These are phyloP conservation scores for Termitomyces sp. DNA, from an alignment of 768 basidiomycete genomes.

Conservation along the genomic window DNA sequence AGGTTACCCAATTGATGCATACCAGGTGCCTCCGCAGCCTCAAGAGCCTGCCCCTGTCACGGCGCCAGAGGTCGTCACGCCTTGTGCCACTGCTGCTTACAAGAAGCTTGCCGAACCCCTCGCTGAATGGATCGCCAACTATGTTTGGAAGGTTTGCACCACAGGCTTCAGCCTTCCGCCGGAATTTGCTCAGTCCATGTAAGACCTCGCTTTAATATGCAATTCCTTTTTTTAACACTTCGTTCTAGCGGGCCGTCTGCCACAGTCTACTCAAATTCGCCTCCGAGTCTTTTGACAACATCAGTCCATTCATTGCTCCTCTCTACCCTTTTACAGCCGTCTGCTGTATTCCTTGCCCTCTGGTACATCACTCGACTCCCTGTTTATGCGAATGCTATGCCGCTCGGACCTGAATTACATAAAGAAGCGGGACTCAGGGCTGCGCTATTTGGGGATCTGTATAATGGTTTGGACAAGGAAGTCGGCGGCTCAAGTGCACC, in stretches of 20 bases:
- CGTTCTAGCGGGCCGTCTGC: conserved; percentile 22
- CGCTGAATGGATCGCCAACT: conserved; percentile 73
- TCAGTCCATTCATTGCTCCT: conserved; percentile 70
- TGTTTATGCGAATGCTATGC: conserved; percentile 52
- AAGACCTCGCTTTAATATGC: conserved; percentile 18
- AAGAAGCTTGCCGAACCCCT: conserved; percentile 73
- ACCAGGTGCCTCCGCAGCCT: conserved; percentile 22
- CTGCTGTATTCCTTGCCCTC: conserved; percentile 69
- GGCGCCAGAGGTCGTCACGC: conserved; percentile 38
- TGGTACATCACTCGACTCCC: conserved; percentile 83
- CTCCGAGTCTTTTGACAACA: conserved; percentile 49
- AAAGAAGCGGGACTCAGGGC: conserved; percentile 63
- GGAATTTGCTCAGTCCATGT: conserved; percentile 50
- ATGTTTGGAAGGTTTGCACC: conserved; percentile 80
- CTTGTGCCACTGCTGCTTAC: conserved; percentile 52
- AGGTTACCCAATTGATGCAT: conserved; percentile 17
- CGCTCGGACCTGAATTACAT: conserved; percentile 43
- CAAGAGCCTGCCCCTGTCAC: conserved; percentile 36
- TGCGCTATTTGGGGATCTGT: conserved; percentile 52
- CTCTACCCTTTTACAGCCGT: conserved; percentile 78
- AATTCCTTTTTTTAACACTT: conserved; percentile 15
- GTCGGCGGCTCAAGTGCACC: conserved; percentile 53
- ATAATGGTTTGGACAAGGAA: conserved; percentile 38
- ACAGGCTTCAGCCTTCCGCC: conserved; percentile 60
- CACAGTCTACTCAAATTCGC: conserved; percentile 36